Evolutionary conservation across 1,284 basidiomycete species (phyloP).

Genomic region (Ganoderma meredithae): DNA sequence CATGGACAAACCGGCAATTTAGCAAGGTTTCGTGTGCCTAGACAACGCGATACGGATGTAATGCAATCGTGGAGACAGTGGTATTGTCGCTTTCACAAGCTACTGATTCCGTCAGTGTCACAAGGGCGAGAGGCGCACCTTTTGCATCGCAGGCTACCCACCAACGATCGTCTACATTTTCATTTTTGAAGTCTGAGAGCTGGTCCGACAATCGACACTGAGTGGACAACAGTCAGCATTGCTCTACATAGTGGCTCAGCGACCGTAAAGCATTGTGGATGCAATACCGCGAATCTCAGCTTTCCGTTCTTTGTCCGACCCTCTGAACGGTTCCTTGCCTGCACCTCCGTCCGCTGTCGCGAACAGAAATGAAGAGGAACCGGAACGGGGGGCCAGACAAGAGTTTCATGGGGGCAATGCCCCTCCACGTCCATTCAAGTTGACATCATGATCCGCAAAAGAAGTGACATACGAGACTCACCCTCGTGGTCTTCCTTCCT

Average conservation of each 20-base stretch:
- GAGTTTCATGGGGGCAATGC: conserved; percentile 30
- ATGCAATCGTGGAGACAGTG: background rate
- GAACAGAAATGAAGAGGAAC: conserved; percentile 24
- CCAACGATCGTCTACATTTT: background rate
- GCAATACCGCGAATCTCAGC: conserved; percentile 39
- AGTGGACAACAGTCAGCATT: background rate
- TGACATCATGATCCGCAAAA: conserved; percentile 32
- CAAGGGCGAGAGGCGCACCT: background rate
- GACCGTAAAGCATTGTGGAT: no score
- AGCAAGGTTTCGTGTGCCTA: background rate
- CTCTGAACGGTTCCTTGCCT: conserved; percentile 45
- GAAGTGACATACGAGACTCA: background rate
- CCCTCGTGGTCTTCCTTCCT: background rate
- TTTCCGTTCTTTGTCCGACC: conserved; percentile 52
- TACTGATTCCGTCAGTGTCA: background rate
- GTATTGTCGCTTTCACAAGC: background rate
- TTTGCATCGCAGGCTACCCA: background rate
- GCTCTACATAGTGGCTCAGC: background rate
- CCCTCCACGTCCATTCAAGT: conserved; percentile 25
- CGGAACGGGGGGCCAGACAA: conserved; percentile 27
- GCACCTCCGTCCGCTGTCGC: conserved; percentile 2
- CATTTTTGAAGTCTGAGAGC: background rate
- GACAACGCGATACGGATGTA: background rate
- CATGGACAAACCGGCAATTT: background rate
- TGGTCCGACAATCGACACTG: background rate